phyloP scores from a whole-genome alignment of 1,139 yeast species.

The Geotrichum carabidarum region DNA sequence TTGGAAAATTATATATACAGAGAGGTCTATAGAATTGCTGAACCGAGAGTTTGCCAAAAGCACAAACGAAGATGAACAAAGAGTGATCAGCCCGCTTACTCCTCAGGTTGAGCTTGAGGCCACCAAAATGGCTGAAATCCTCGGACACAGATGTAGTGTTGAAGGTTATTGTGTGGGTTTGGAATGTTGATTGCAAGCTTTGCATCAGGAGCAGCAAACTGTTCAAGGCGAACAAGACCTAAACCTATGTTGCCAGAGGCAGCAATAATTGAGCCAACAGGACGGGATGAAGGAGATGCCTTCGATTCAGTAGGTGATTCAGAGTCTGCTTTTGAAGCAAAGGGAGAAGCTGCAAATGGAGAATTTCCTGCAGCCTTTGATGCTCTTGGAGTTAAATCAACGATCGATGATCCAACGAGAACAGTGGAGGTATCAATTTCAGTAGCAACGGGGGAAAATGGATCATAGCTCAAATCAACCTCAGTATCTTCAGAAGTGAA shows the following conservation, averaged over 20 bases:
- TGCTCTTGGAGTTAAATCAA: constrained; percentile 14
- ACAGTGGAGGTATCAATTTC: constrained; percentile 15
- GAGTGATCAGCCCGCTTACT: neutral
- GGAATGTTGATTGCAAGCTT: constrained; percentile 33
- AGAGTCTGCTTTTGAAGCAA: constrained; percentile 31
- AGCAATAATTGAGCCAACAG: constrained; percentile 53
- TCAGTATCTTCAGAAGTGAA: constrained; percentile 27
- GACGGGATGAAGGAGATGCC: constrained; percentile 13
- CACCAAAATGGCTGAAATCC: constrained; percentile 63
- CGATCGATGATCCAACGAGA: constrained; percentile 16
- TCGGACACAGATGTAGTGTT: constrained; percentile 41
- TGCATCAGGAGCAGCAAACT: constrained; percentile 38
- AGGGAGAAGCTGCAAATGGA: constrained; percentile 24
- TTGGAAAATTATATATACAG: too few species aligned
- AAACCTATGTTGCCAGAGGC: constrained; percentile 61
- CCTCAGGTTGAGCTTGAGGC: constrained; percentile 40
- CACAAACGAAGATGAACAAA: too few species aligned
- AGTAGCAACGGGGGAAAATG: constrained; percentile 18
- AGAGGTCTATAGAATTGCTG: too few species aligned
- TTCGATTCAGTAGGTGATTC: constrained; percentile 9
- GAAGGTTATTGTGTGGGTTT: constrained; percentile 25
- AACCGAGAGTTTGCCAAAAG: too few species aligned
- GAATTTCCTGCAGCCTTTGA: constrained; percentile 7
- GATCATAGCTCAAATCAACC: constrained; percentile 27
- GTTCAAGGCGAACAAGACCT: constrained; percentile 51